Base-by-base conservation (phyloP, 768 basidiomycete genomes). In the Termitomyces heimii region DNA sequence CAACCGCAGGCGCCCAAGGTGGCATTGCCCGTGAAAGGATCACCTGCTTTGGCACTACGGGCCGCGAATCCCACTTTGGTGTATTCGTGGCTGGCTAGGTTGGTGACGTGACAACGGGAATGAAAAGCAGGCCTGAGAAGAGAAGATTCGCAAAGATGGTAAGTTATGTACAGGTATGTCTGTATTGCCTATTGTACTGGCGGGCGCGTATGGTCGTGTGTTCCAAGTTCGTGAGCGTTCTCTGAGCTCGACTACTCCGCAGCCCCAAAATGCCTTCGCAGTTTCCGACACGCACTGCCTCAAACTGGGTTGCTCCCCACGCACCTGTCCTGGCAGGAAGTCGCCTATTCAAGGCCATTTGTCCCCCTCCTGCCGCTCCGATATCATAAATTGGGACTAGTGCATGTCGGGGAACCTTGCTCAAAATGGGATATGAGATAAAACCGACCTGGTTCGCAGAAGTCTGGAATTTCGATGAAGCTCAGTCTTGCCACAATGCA, bases 361-460 rank as follows among this genome's bases (percentile, higher is more conserved):
- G 26, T 39, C 37, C 29, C 29, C 37, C 26, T 32, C 13, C 14
- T 52, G 4, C 24, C 35, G 22, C 14, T 51, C 50, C 24, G 26
- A 28, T 16, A 12, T 13, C 18, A 39, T 26, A n/a, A 39, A 52
- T 20, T 9, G 28, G 26, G 37, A 39, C 28, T 52, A 52, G 51
- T n/a, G 18, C 18, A 35, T 37, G 16, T 51, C 50, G 22, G 9
- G 26, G 24, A 28, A 40, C n/a, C 35, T n/a, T 52, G 37, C 26
- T 52, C 18, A 29, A 52, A 52, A 52, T 29, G 35, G 50, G 37
- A 29, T 52, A 13, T 26, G 24, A 24, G 6, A 18, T 10, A 50
- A 4, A 37, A 51, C 37, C 20, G 60, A 58, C 57, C 51, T 54
- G 54, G 60, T 53, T 61, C 60, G 35, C 18, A 51, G 56, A 55